Conservation (phyloP, 805 yeast genomes). For the Candida ortonii region DNA sequence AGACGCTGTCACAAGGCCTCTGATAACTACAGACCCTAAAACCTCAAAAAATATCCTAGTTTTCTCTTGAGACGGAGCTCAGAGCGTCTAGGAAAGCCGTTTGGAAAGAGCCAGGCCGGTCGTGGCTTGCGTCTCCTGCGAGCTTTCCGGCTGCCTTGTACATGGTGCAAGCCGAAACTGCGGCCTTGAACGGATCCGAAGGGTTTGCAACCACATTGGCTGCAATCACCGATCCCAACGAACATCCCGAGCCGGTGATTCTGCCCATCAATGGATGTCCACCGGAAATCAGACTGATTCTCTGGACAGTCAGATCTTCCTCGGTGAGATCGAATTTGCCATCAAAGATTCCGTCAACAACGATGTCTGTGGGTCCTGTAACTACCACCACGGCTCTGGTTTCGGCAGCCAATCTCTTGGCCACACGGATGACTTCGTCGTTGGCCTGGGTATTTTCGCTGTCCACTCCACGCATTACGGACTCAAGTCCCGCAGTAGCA, state of each 20-base stretch:
- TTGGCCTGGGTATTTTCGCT: constrained; percentile 23
- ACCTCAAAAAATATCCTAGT: no score
- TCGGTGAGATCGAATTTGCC: constrained; percentile 18
- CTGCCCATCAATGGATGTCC: constrained; percentile 62
- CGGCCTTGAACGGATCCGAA: constrained; percentile 42
- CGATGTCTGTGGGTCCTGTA: constrained; percentile 59
- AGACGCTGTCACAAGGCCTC: no score
- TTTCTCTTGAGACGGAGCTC: no score
- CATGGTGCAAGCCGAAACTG: constrained; percentile 50
- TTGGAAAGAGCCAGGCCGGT: constrained; percentile 57
- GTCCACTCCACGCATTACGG: constrained; percentile 74
- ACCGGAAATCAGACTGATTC: constrained; percentile 42
- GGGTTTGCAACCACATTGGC: constrained; percentile 49
- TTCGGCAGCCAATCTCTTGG: constrained; percentile 46
- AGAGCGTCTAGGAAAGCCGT: constrained; percentile 48
- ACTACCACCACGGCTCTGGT: constrained; percentile 63
- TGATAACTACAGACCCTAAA: no score
- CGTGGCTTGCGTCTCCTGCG: constrained; percentile 40
- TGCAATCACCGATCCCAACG: constrained; percentile 71
- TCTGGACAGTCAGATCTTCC: constrained; percentile 22
- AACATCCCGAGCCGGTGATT: constrained; percentile 83
- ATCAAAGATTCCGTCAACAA: constrained; percentile 43
- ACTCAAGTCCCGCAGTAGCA: constrained; percentile 49
- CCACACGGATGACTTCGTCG: constrained; percentile 38
- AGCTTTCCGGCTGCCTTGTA: constrained; percentile 61